Evolutionary conservation across 2,329 filamentous ascomycete genomes (phyloP).

Genomic region (Sporothrix luriei): DNA sequence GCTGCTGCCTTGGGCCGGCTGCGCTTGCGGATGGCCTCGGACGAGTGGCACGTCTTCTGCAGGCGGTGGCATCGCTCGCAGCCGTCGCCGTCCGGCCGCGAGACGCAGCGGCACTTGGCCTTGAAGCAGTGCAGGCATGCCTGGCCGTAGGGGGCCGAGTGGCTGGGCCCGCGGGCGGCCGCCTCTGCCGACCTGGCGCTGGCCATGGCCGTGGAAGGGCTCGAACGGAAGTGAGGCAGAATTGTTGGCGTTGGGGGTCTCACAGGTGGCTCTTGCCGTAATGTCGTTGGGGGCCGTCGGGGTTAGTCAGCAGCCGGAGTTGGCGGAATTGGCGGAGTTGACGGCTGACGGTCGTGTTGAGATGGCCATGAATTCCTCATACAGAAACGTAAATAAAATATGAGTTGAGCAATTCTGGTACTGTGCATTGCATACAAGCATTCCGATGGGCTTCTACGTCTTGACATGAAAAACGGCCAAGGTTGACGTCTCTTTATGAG

Average conservation of each 20-base stretch:
- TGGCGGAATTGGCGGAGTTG: conserved; percentile 4
- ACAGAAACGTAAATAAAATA: too few species aligned
- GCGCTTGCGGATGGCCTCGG: conserved; percentile 47
- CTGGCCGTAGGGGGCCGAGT: conserved; percentile 28
- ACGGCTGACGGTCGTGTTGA: too few species aligned
- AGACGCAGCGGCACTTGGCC: conserved; percentile 52
- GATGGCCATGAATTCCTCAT: too few species aligned
- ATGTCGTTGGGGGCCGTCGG: background rate
- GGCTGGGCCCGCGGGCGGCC: background rate
- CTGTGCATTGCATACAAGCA: too few species aligned
- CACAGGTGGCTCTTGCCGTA: background rate
- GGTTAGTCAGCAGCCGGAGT: conserved; percentile 12
- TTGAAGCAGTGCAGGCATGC: conserved; percentile 29
- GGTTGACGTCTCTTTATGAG: background rate
- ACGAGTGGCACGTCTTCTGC: conserved; percentile 48
- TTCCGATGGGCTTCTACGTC: too few species aligned
- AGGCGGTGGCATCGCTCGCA: conserved; percentile 45
- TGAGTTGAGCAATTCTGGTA: too few species aligned
- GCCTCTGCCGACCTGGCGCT: background rate
- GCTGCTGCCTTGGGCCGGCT: conserved; percentile 36
- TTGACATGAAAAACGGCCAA: background rate
- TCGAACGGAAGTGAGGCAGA: too few species aligned
- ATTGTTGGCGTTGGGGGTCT: background rate
- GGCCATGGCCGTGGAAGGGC: background rate
- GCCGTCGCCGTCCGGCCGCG: conserved; percentile 41